Conservation (phyloP, 306 rosid species). For the Senna tora region DNA sequence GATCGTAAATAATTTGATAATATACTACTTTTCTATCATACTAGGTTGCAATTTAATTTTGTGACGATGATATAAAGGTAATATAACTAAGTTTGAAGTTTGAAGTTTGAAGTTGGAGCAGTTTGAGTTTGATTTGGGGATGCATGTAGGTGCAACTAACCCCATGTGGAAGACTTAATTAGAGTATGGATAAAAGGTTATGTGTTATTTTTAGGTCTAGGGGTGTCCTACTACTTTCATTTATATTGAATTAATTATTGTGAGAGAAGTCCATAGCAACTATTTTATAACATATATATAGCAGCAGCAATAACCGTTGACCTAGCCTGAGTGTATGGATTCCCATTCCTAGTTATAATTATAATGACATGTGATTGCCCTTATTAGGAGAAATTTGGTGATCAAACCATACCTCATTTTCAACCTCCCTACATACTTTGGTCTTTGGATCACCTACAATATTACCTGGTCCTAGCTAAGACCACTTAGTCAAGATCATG, state of each 20-base stretch:
- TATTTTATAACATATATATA: too few species aligned
- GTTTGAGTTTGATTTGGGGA: not conserved
- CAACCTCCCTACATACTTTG: not conserved
- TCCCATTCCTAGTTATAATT: conserved; percentile 5
- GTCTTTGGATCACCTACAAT: not conserved
- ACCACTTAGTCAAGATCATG: too few species aligned
- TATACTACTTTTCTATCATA: too few species aligned
- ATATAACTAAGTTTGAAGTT: too few species aligned
- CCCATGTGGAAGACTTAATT: conserved; percentile 23
- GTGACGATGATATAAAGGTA: too few species aligned
- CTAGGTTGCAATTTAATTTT: too few species aligned
- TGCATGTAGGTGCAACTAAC: conserved; percentile 31
- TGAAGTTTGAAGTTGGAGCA: not conserved
- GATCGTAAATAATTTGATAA: too few species aligned
- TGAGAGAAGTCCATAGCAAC: not conserved
- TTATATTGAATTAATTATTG: conserved; percentile 10
- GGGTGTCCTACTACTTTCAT: conserved; percentile 27
- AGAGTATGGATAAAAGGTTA: not conserved
- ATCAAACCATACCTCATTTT: conserved; percentile 6
- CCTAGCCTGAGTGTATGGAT: conserved; percentile 2
- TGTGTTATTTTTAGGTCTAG: conserved; percentile 8
- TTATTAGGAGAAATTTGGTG: conserved; percentile 26
- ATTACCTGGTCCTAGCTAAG: too few species aligned
- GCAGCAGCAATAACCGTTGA: not conserved
- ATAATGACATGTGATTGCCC: not conserved